Evolutionary conservation across 139 green algal species (phyloP).

Genomic region (Volvox africanus): DNA sequence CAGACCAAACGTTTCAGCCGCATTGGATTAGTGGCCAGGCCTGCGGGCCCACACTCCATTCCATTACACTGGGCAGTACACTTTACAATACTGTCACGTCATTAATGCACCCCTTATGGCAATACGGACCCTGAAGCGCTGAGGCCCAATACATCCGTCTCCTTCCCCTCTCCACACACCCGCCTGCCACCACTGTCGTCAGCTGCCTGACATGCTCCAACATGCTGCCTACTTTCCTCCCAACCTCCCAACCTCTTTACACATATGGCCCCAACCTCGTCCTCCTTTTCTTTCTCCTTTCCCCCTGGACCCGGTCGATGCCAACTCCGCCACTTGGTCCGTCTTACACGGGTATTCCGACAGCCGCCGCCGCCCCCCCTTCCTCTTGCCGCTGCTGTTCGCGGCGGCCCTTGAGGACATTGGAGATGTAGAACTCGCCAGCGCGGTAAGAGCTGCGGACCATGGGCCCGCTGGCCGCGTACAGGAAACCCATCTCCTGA

Average conservation of each 20-base stretch:
- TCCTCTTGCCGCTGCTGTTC: not conserved
- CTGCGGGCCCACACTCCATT: too few species aligned
- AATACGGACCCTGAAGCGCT: too few species aligned
- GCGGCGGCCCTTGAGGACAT: conserved; percentile 65
- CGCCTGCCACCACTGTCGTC: too few species aligned
- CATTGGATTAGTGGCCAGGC: too few species aligned
- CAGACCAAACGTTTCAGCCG: too few species aligned
- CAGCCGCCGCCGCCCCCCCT: not conserved
- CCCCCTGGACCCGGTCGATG: not conserved
- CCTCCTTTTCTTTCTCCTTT: too few species aligned
- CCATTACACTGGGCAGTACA: too few species aligned
- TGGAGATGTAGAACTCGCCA: conserved; percentile 90
- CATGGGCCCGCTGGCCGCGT: conserved; percentile 94
- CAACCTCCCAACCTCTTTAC: not conserved
- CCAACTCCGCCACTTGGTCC: not conserved
- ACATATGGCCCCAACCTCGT: not conserved
- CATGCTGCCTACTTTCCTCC: not conserved
- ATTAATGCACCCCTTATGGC: too few species aligned
- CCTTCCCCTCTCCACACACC: not conserved
- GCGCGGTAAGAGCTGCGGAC: conserved; percentile 96
- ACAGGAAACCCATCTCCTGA: conserved; percentile 81
- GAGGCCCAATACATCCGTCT: too few species aligned
- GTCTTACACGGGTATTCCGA: not conserved
- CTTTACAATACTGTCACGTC: too few species aligned
- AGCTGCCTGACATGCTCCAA: too few species aligned